These are phyloP conservation scores for Saccharomycopsis sp. DNA, from an alignment of 805 yeast genomes.

Conservation along the genomic window DNA sequence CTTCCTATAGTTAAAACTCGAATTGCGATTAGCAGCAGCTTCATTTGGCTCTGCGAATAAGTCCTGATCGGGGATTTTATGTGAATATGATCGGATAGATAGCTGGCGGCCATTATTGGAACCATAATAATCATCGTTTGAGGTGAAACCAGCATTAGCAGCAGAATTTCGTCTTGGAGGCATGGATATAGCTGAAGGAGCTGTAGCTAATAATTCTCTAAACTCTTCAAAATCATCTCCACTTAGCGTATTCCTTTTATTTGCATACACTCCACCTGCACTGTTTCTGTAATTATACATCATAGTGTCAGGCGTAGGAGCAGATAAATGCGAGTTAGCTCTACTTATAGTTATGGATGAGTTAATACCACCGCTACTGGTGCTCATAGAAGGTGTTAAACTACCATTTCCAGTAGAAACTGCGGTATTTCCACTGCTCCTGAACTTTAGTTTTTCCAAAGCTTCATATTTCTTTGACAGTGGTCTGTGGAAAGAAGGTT, in stretches of 20 bases:
- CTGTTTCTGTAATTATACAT: background rate
- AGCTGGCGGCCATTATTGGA: background rate
- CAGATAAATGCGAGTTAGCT: background rate
- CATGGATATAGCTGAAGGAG: background rate
- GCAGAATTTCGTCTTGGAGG: background rate
- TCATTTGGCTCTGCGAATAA: background rate
- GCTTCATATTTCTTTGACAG: constrained; percentile 14
- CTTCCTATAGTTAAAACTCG: background rate
- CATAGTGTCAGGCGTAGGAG: background rate
- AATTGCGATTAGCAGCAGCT: background rate
- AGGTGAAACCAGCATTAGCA: background rate
- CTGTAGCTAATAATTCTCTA: background rate
- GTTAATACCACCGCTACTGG: background rate
- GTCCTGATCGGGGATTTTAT: background rate
- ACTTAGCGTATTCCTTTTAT: background rate
- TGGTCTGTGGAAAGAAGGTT: constrained; percentile 4
- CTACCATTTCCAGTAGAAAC: background rate
- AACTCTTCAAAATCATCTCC: background rate
- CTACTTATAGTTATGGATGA: background rate
- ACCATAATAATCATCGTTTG: background rate
- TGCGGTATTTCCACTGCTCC: background rate
- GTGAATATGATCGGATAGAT: background rate
- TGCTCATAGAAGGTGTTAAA: background rate
- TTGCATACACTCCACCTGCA: background rate
- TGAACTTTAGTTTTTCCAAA: constrained; percentile 10